A percentile compares a stretch with the other conserved stretches of the same genome.
These are phyloP conservation scores for Talaromyces sp. DNA, from an alignment of 2,329 filamentous ascomycete species.

Conservation along the genomic window DNA sequence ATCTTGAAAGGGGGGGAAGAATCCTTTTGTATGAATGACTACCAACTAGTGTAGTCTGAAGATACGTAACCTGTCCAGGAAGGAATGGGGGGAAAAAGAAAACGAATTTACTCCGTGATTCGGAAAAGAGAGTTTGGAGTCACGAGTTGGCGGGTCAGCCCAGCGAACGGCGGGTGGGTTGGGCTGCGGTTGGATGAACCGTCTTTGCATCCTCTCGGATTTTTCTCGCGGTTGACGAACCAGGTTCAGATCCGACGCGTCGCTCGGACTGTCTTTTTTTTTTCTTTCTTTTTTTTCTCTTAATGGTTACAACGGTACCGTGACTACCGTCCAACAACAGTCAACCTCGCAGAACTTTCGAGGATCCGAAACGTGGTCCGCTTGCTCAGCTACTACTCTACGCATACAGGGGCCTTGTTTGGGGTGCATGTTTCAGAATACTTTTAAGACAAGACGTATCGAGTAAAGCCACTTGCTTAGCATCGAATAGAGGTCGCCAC, in stretches of 20 bases:
- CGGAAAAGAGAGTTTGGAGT: slow-evolving; percentile 7
- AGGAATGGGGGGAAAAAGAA: background rate
- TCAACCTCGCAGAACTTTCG: background rate
- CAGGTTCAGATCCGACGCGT: background rate
- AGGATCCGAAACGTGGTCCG: background rate
- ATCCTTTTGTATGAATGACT: slow-evolving; percentile 8
- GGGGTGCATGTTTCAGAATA: slow-evolving; percentile 8
- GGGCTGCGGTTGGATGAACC: background rate
- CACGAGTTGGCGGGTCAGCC: slow-evolving; percentile 14
- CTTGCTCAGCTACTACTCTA: background rate
- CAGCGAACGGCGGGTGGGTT: slow-evolving; percentile 1
- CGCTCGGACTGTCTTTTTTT: background rate
- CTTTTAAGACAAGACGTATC: background rate
- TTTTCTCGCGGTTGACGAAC: background rate
- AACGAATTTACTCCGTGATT: slow-evolving; percentile 1
- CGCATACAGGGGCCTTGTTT: background rate
- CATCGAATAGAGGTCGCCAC: background rate
- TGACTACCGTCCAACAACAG: background rate
- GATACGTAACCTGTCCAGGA: background rate
- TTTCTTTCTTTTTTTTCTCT: background rate
- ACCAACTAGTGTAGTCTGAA: background rate
- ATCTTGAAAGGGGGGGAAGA: background rate
- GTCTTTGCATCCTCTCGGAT: background rate
- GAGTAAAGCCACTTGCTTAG: background rate
- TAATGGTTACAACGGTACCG: background rate